These are phyloP conservation scores for Rhizomucor miehei DNA, from an alignment of 371 early-diverging fungal genomes.

Conservation along the genomic window DNA sequence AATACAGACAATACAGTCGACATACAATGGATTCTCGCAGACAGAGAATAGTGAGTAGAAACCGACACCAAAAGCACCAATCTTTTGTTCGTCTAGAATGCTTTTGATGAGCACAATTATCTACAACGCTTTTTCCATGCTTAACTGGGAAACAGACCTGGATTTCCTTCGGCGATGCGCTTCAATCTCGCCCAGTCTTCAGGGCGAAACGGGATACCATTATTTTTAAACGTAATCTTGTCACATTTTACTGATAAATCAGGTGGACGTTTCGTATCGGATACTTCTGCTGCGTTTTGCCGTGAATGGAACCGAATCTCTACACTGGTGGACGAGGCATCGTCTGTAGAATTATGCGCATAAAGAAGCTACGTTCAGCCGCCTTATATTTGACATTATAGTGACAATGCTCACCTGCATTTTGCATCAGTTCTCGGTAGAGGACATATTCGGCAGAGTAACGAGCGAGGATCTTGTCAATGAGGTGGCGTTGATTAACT, in stretches of 20 bases:
- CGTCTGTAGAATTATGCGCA: constrained; percentile 36
- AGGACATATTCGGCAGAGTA: constrained; percentile 77
- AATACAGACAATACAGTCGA: not conserved
- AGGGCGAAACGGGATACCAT: constrained; percentile 77
- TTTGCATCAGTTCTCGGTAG: constrained; percentile 75
- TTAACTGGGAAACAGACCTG: constrained; percentile 38
- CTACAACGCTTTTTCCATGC: no score
- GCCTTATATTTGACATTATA: not conserved
- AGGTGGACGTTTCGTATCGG: constrained; percentile 32
- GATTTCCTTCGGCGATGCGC: constrained; percentile 92
- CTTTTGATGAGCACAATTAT: not conserved
- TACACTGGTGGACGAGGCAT: constrained; percentile 60
- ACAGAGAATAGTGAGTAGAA: constrained; percentile 86
- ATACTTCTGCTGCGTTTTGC: constrained; percentile 4
- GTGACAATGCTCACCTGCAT: constrained; percentile 28
- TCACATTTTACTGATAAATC: constrained; percentile 53
- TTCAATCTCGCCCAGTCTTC: constrained; percentile 86
- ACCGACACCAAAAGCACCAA: constrained; percentile 90
- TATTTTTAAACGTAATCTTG: constrained; percentile 76
- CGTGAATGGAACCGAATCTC: constrained; percentile 56
- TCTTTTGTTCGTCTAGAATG: constrained; percentile 52
- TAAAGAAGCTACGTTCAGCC: not conserved
- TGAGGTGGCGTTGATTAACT: constrained; percentile 84
- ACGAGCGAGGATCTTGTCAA: constrained; percentile 91
- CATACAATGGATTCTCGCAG: constrained; percentile 85